Base-by-base conservation (phyloP, 2,329 filamentous ascomycete species). In the Ambrosiella beaveri region DNA sequence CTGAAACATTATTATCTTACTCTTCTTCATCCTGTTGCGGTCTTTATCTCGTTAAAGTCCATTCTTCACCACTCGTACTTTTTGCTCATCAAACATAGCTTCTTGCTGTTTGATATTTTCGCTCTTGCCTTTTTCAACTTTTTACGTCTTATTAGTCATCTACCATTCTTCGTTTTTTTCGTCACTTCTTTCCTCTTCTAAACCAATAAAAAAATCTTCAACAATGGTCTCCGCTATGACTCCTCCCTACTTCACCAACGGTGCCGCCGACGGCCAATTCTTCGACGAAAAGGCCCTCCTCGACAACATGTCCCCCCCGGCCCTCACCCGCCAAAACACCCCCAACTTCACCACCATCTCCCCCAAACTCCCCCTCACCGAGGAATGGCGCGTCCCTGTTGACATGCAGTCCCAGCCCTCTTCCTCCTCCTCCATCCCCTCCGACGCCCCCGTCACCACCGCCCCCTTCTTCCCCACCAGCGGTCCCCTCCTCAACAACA, bases 391-490 rank as follows among this genome's bases (percentile, higher is more conserved):
- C 80, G 80, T 76, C 79, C 27, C 27, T 61, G 75, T 81, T 60
- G 80, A 83, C 62, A 81, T 83, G 79, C 79, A 82, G 68, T 78
- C 78, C 13, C 71, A 80, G 58, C 75, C 77, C 12, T 81, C 80
- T 59, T 82, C 82, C 70, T 77, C 80, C 27, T 47, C 58, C 27
- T 39, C 19, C n/a, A 36, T 45, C 19, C 50, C 56, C 2, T 8
- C 38, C 15, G n/a, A 37, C 11, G 15, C 19, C 37, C 17, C 47
- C 6, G 47, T 36, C 19, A 51, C 17, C 47, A 36, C 17, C 8
- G 27, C 39, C 17, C 49, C 50, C 39, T 19, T 39, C 11, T 51
- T 56, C 44, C 50, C 45, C 41, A 47, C 35, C 40, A 49, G 12
- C n/a, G 39, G 3, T 36, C 50, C 40, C 36, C 55, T 17, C 7